Base-by-base conservation (phyloP, 1,284 basidiomycete species). In the Mycena sp. region DNA sequence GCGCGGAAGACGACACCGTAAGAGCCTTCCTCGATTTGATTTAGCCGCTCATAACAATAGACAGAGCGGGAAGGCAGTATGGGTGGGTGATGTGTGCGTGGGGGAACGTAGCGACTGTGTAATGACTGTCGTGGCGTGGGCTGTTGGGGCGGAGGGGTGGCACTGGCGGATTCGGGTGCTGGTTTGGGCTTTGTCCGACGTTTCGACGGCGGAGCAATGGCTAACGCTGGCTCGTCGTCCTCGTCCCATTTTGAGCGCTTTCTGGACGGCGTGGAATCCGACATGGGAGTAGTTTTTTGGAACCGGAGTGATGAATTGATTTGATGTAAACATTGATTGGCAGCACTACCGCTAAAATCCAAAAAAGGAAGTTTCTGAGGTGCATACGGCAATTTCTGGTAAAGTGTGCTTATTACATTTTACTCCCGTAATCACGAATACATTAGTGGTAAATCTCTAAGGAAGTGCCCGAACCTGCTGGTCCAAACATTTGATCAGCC, bases 1-100 rank as follows among this genome's bases (percentile, higher is more conserved):
- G 98, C 98, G 25, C 98, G 93, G 77, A 96, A 99, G 16, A 99
- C 98, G 56, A 99, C 91, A 20, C 98, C 98, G 79, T 99, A 99
- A 0, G 97, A 97, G 1, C 98, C 98, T 83, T 99, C 98, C 83
- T 99, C 98, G 78, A 99, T 99, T 77, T 98, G 96, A 81, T 99
- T 99, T 50, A 99, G 86, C 16, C 95, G 86, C 78, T 98, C 96
- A 81, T 97, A 98, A 78, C 88, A 92, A 82, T 96, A 97, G 5
- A 98, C 96, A 4, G 95, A 96, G 25, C 96, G 91, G 50, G 96
- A 97, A 0, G 95, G 90, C 44, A 87, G 80, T 48, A 97, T 88
- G 0, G 91, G 85, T 30, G 95, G 95, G 79, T 97, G 94, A 4
- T 83, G 82, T 3, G 88, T 91, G 69, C 96, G 86, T 48, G 88